phyloP scores from a whole-genome alignment of 1,284 basidiomycete genomes.

The Gymnopus androsaceus region DNA sequence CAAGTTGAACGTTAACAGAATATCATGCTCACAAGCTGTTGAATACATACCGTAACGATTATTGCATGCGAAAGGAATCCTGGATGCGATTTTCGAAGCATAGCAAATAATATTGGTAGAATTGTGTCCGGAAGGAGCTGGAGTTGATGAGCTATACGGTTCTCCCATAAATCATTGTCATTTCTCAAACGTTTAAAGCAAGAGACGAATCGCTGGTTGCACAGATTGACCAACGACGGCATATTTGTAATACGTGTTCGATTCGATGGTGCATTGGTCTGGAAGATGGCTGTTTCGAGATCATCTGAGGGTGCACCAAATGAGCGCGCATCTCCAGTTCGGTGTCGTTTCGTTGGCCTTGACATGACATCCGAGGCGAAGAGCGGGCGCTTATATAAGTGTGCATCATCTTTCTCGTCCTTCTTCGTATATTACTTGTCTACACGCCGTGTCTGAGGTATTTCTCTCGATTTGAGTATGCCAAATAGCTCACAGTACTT shows the following conservation, averaged over 20 bases:
- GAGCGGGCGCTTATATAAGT: background rate
- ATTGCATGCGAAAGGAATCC: constrained; percentile 52
- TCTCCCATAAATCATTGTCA: constrained; percentile 40
- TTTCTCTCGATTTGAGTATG: no score
- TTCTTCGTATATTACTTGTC: no score
- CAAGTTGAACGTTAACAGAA: constrained; percentile 1
- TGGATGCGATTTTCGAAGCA: constrained; percentile 51
- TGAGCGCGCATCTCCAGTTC: constrained; percentile 23
- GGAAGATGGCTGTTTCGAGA: constrained; percentile 26
- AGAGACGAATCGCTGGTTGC: constrained; percentile 53
- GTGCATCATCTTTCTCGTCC: background rate
- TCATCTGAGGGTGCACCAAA: constrained; percentile 45
- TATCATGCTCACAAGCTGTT: background rate
- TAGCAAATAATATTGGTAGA: constrained; percentile 50
- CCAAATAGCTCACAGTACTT: no score
- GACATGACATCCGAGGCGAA: constrained; percentile 4
- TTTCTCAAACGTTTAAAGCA: constrained; percentile 43
- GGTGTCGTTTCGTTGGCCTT: constrained; percentile 33
- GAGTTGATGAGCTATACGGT: constrained; percentile 40
- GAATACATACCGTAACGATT: constrained; percentile 50
- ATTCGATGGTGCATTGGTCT: constrained; percentile 42
- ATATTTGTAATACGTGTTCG: constrained; percentile 37
- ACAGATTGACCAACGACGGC: constrained; percentile 50
- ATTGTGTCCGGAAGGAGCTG: constrained; percentile 53
- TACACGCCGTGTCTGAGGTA: background rate